A percentile compares a stretch with the other conserved stretches of the same genome.
Conservation (phyloP, 768 basidiomycete species). For the Leccinum ochraceum region DNA sequence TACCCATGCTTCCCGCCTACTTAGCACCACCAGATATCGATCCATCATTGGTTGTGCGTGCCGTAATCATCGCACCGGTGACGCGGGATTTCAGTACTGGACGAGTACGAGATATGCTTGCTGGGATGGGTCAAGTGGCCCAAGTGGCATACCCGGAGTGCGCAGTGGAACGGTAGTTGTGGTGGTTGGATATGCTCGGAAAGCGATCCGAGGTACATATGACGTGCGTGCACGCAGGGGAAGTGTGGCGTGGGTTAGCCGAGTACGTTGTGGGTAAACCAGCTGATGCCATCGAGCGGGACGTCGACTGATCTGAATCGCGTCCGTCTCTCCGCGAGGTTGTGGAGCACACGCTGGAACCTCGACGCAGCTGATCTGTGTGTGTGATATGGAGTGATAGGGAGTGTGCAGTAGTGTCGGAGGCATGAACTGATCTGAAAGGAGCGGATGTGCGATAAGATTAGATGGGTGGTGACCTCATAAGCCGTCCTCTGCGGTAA, state of each 20-base stretch:
- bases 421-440: conserved; percentile 21
- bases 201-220: conserved; percentile 21
- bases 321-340: conserved; percentile 24
- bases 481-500: conserved; percentile 3
- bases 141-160: conserved; percentile 25
- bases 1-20: conserved; percentile 45
- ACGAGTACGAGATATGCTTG: conserved; percentile 27
- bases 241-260: conserved; percentile 26
- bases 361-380: conserved; percentile 27
- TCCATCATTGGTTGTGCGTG: conserved; percentile 50
- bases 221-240: conserved; percentile 22
- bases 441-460: conserved; percentile 27
- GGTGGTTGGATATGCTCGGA: conserved; percentile 13
- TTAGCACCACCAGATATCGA: conserved; percentile 42
- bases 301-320: conserved; percentile 17
- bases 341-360: conserved; percentile 32
- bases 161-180: conserved; percentile 1
- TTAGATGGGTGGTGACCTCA: conserved; percentile 26
- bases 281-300: conserved; percentile 11
- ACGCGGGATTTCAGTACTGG: conserved; percentile 45
- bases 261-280: conserved; percentile 28
- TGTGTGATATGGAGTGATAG: conserved; percentile 19
- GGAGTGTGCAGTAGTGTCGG: conserved; percentile 5
- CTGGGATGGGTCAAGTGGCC: conserved; percentile 19
- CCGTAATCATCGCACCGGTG: conserved; percentile 48